Evolutionary conservation across 331 rosid species (phyloP), one percentile per base, ranked within the genome.

Genomic region (Dryas integrifolia): DNA sequence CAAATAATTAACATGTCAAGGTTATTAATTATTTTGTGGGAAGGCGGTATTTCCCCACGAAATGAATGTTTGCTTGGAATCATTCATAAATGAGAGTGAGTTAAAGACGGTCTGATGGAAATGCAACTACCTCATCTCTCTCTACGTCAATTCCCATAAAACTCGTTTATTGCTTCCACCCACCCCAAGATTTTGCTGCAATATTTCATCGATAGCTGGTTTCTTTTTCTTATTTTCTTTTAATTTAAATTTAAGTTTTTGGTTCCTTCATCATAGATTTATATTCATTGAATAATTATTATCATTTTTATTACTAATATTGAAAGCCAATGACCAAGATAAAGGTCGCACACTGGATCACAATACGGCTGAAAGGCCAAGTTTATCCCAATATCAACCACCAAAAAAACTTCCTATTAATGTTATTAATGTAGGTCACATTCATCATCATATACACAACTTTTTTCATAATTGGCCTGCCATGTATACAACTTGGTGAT

Each of bases 11-110:
- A 14, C 35, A 43, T 41, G 44, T 16, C 38, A 30, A 5, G 44
- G 38, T 70, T 57, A 70, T 70, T 46, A 66, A 9, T 15, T 48
- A 46, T 44, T 58, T 57, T 30, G 60, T 9, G 45, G 48, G 13
- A 44, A 57, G 77, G 66, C 76, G 81, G 84, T 61, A 80, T 79
- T 84, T 86, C 83, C 92, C 88, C 58, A 76, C 77, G 91, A 87
- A 79, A 85, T 89, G 97, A 89, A 91, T 91, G 97, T 89, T 88
- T 87, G 96, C 84, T 81, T 79, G 84, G 72, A 76, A 79, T 70
- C 83, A 80, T 79, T 76, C 79, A 82, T 91, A 79, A 82, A 83
- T 85, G 88, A 41, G 40, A 39, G 24, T 40, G 88, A 52, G 82
- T 84, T 82, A 82, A 82, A 84, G 82, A 80, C 77, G 70, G 58